Percentiles rank a stretch among this genome's conserved stretches.
Evolutionary conservation across 2,329 filamentous ascomycete species (phyloP).

Genomic region (Cadophora luteo-olivacea): DNA sequence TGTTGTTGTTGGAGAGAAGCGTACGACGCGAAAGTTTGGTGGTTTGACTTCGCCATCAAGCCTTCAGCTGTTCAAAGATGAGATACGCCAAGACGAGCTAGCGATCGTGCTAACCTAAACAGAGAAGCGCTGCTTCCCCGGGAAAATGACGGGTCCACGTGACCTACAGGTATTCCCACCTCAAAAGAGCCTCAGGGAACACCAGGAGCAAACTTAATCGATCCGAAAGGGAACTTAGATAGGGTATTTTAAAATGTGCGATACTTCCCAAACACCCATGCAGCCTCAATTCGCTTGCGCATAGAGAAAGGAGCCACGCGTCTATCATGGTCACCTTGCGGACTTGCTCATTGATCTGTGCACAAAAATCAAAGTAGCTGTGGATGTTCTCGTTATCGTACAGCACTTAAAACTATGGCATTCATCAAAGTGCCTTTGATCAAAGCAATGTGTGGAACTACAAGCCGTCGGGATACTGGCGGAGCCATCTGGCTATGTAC

Average conservation of each 20-base stretch:
- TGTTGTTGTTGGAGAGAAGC: conserved; percentile 2
- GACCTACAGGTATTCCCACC: neutral
- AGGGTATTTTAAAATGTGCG: too few relatives aligned
- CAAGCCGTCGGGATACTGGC: neutral
- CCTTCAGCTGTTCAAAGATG: neutral
- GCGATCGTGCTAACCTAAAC: neutral
- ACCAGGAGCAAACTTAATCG: too few relatives aligned
- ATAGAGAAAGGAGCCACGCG: too few relatives aligned
- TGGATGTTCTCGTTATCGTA: too few relatives aligned
- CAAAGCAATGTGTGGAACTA: conserved; percentile 1
- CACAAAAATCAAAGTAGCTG: too few relatives aligned
- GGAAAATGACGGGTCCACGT: neutral
- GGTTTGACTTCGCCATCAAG: conserved; percentile 1
- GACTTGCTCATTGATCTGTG: too few relatives aligned
- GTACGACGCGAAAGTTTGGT: neutral
- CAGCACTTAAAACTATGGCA: too few relatives aligned
- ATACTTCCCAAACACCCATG: too few relatives aligned
- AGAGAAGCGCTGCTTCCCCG: neutral
- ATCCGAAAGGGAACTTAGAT: too few relatives aligned
- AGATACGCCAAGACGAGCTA: conserved; percentile 10
- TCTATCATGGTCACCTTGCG: too few relatives aligned
- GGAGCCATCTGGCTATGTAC: conserved; percentile 1
- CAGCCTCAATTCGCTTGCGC: too few relatives aligned
- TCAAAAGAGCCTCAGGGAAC: too few relatives aligned
- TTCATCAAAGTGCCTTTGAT: neutral